These are phyloP conservation scores for Avicennia marina DNA, from an alignment of 257 asterid genomes.

Conservation along the genomic window DNA sequence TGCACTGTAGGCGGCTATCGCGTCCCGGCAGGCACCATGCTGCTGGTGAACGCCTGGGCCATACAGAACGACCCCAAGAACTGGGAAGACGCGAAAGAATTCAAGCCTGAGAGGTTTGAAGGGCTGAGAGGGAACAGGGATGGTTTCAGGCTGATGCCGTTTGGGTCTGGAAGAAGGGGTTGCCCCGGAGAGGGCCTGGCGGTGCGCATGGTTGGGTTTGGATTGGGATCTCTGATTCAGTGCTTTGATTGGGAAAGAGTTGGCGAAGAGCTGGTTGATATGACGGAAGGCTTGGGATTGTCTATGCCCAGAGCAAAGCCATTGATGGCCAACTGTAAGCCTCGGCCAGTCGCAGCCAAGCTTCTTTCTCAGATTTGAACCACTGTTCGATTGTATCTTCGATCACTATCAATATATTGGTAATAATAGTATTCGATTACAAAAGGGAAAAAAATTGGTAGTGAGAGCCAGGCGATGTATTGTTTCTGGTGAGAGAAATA, in stretches of 20 bases:
- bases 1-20: slow-evolving; percentile 45
- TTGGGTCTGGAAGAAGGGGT: slow-evolving; percentile 58
- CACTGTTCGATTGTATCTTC: neutral
- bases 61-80: slow-evolving; percentile 52
- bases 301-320: slow-evolving; percentile 29
- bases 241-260: slow-evolving; percentile 58
- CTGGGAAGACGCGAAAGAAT: slow-evolving; percentile 46
- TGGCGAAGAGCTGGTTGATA: slow-evolving; percentile 20
- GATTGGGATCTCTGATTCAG: slow-evolving; percentile 47
- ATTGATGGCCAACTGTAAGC: slow-evolving; percentile 28
- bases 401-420: too few species aligned
- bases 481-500: too few species aligned
- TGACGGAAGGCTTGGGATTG: slow-evolving; percentile 28
- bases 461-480: too few species aligned
- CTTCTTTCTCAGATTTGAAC: slow-evolving; percentile 17
- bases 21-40: slow-evolving; percentile 50
- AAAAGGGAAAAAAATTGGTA: too few species aligned
- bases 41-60: slow-evolving; percentile 54
- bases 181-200: slow-evolving; percentile 71
- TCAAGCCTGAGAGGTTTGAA: slow-evolving; percentile 62
- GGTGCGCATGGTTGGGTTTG: slow-evolving; percentile 42
- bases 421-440: too few species aligned
- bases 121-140: slow-evolving; percentile 28
- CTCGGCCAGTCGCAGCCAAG: slow-evolving; percentile 20
- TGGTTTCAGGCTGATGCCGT: slow-evolving; percentile 39